Base-by-base conservation (phyloP, 129 eudicot species). In the Gnaphalium uliginosum region DNA sequence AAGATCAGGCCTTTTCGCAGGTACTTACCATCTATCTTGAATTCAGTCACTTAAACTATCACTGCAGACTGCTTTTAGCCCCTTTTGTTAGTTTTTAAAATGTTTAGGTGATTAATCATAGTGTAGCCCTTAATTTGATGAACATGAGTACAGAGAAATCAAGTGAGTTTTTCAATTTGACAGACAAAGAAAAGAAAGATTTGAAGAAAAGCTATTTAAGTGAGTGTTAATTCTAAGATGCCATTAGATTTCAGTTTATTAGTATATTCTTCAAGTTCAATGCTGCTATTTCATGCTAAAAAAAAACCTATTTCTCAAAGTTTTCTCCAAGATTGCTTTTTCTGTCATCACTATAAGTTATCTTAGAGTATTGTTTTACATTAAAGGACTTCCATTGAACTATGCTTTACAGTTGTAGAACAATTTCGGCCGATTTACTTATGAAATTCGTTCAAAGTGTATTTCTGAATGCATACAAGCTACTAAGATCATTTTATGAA, bases 171-270 rank as follows among this genome's bases (percentile, higher is more conserved):
- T 88, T 85, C 81, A 71, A 85, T 53, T 22, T 85, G 68, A 72
- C 80, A 29, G 84, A 77, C 43, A 87, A 88, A 66, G 89, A 79
- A 29, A 85, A 88, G 81, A 39, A 3, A 17, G 76, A 59, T 73
- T 85, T 23, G 27, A 41, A 78, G 54, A 81, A 82, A 63, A 78
- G 85, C 60, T 79, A 70, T 27, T 87, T 86, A 18, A 79, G 75
- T 4, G 10, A 78, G 87, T 68, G 64, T 80, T 33, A 82, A 73
- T 56, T 24, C 74, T 46, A 62, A 37, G 9, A 85, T 85, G 60
- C 87, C 93, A 19, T 35, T 15, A 11, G 74, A 19, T 13, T 78
- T 82, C 60, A 80, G 87, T 87, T 86, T 71, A 41, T 10, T 39
- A 1, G 14, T 21, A 29, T 25, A n/a, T 24, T 19, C 23, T 58